These are phyloP conservation scores for Elsinoe fawcettii DNA, from an alignment of 2,329 filamentous ascomycete species.

Conservation along the genomic window DNA sequence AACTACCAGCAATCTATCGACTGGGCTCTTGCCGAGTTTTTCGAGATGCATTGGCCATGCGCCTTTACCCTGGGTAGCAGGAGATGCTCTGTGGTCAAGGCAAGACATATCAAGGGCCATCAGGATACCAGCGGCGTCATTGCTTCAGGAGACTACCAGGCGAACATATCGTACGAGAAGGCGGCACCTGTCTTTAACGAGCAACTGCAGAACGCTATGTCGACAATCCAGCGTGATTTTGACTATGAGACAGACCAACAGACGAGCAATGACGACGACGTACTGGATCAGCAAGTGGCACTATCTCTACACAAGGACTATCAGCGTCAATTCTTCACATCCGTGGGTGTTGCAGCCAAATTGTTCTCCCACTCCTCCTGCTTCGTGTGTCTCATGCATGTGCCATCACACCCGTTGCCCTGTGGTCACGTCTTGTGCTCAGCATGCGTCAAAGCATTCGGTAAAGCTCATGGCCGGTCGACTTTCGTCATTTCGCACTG, in stretches of 20 bases:
- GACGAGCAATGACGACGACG: conserved; percentile 22
- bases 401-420: conserved; percentile 37
- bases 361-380: conserved; percentile 40
- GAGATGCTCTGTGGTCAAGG: conserved; percentile 28
- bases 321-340: conserved; percentile 31
- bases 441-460: conserved; percentile 32
- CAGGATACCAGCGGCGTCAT: conserved; percentile 40
- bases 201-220: conserved; percentile 24
- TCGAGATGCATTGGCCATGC: conserved; percentile 39
- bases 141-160: conserved; percentile 35
- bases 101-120: conserved; percentile 38
- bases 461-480: conserved; percentile 25
- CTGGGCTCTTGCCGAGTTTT: conserved; percentile 31
- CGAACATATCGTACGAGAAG: conserved; percentile 29
- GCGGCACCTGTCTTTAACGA: conserved; percentile 24
- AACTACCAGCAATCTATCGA: conserved; percentile 39
- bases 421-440: conserved; percentile 43
- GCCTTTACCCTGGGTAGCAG: conserved; percentile 31
- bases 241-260: neutral
- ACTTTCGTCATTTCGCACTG: conserved; percentile 19
- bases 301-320: conserved; percentile 27
- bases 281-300: conserved; percentile 18
- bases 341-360: conserved; percentile 16
- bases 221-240: conserved; percentile 17
- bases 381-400: conserved; percentile 40